Evolutionary conservation across 1,139 yeast species (phyloP).

Genomic region (Saccharomyces uvarum): DNA sequence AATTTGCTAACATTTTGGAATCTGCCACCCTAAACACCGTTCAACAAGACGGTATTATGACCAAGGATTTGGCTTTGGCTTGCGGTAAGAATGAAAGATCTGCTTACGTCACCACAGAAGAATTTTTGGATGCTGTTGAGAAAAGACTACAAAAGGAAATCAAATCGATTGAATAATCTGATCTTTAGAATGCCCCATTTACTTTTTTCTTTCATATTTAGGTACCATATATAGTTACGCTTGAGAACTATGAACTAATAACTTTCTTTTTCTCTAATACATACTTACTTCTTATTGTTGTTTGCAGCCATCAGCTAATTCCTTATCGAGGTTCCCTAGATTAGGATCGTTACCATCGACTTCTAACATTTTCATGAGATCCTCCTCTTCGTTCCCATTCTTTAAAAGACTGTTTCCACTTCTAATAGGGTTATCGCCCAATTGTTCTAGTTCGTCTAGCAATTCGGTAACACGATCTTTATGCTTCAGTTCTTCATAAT

Average conservation of each 20-base stretch:
- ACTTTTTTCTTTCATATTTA: not conserved
- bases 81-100: conserved; percentile 59
- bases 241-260: not conserved
- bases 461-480: conserved; percentile 48
- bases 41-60: conserved; percentile 66
- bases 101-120: conserved; percentile 66
- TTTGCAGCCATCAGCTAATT: conserved; percentile 36
- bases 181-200: not conserved
- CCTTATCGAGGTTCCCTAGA: conserved; percentile 34
- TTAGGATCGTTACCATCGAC: conserved; percentile 38
- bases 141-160: conserved; percentile 32
- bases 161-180: conserved; percentile 17
- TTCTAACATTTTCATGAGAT: conserved; percentile 21
- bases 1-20: conserved; percentile 60
- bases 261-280: not conserved
- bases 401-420: conserved; percentile 35
- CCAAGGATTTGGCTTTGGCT: conserved; percentile 74
- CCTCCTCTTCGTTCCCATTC: conserved; percentile 31
- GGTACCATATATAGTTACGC: not conserved
- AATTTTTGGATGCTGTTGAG: conserved; percentile 66
- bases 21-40: conserved; percentile 66
- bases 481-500: conserved; percentile 48
- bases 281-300: conserved; percentile 17
- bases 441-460: conserved; percentile 64
- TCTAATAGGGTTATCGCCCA: conserved; percentile 77